Percentiles rank a stretch among this genome's conserved stretches.
Conservation (phyloP, 441 rosid species). For the Adansonia rubrostipa region DNA sequence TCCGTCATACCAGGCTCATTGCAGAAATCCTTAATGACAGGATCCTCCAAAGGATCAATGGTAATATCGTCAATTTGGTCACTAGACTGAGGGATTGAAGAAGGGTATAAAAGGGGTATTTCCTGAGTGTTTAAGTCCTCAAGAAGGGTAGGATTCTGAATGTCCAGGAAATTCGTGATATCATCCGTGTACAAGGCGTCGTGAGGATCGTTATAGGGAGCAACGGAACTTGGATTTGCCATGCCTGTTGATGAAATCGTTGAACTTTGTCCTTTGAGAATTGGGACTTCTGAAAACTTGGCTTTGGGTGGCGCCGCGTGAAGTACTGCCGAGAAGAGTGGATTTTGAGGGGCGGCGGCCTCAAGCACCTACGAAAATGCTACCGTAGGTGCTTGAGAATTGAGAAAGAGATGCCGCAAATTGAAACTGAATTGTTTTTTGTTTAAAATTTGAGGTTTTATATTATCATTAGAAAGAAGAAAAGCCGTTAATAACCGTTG, state of each 20-base stretch:
- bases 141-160: slow-evolving; percentile 27
- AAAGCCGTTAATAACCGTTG: slow-evolving; percentile 10
- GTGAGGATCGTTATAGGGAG: slow-evolving; percentile 34
- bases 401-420: not conserved
- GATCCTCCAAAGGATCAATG: slow-evolving; percentile 30
- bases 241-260: slow-evolving; percentile 25
- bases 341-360: no score
- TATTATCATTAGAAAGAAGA: not conserved
- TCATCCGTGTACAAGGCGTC: slow-evolving; percentile 26
- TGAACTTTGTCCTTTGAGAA: not conserved
- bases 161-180: slow-evolving; percentile 21
- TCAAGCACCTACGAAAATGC: slow-evolving; percentile 10
- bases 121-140: slow-evolving; percentile 25
- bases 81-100: not conserved
- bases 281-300: not conserved
- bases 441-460: not conserved
- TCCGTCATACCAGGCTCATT: not conserved
- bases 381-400: slow-evolving; percentile 14
- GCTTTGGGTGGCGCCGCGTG: no score
- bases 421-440: not conserved
- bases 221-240: slow-evolving; percentile 42
- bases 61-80: not conserved
- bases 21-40: slow-evolving; percentile 25
- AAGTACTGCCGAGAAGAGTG: no score
- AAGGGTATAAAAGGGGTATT: not conserved